phyloP scores from a whole-genome alignment of 202 grass and related monocot species.

The Brachypodium distachyon region DNA sequence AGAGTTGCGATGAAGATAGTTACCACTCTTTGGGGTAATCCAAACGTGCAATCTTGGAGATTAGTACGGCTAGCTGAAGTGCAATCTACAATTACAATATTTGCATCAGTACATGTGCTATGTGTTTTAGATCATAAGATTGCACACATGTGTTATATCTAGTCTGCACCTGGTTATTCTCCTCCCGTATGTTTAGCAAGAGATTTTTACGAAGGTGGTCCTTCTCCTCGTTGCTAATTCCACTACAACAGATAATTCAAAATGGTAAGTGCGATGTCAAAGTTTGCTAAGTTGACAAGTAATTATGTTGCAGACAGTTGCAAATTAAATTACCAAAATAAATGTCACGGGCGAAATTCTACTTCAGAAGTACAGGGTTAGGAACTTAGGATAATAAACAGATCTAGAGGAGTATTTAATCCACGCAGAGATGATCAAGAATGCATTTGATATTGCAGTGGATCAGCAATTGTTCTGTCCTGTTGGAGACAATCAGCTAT shows the following conservation, averaged over 20 bases:
- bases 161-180: conserved; percentile 71
- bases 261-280: background rate
- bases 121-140: background rate
- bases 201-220: conserved; percentile 85
- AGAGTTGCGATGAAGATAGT: background rate
- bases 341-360: background rate
- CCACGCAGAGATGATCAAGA: background rate
- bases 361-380: conserved; percentile 9
- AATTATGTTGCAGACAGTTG: background rate
- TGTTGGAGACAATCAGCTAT: background rate
- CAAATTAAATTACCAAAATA: background rate
- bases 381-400: background rate
- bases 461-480: background rate
- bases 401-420: background rate
- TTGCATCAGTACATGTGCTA: background rate
- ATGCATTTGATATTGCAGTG: background rate
- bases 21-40: conserved; percentile 99
- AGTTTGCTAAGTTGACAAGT: background rate
- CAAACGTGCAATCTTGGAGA: conserved; percentile 90
- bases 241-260: conserved; percentile 47
- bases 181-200: conserved; percentile 79
- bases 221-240: conserved; percentile 96
- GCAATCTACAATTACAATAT: conserved; percentile 63
- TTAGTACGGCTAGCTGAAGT: conserved; percentile 80
- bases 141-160: background rate